A percentile compares a stretch with the other conserved stretches of the same genome.
phyloP scores from a whole-genome alignment of 1,139 yeast species.

The Blastobotrys raffinosifermentans region DNA sequence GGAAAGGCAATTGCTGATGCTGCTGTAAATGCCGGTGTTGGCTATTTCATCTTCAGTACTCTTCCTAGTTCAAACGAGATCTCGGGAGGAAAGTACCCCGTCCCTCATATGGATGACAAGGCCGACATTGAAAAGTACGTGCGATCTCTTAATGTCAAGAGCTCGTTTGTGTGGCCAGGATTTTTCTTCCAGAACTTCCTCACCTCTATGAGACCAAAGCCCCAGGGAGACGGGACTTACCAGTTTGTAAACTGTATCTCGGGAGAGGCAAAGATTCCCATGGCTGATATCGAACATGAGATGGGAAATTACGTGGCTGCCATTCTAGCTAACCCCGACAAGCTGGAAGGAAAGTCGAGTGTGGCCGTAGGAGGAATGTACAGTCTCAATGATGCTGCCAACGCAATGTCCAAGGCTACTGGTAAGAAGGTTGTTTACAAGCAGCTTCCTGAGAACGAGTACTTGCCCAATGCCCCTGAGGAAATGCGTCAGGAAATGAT shows the following conservation, averaged over 20 bases:
- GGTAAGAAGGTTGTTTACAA: constrained; percentile 9
- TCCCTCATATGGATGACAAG: constrained; percentile 7
- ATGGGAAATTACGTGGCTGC: constrained; percentile 11
- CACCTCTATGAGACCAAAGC: constrained; percentile 4
- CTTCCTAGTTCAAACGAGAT: constrained; percentile 1
- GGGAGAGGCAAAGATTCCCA: constrained; percentile 7
- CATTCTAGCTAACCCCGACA: constrained; percentile 10
- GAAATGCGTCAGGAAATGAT: background rate
- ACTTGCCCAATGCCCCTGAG: background rate
- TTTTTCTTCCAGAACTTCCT: constrained; percentile 10
- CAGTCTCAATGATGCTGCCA: constrained; percentile 2
- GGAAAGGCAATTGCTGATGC: constrained; percentile 11
- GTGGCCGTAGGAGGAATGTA: constrained; percentile 4
- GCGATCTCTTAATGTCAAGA: constrained; percentile 10
- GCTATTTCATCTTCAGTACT: constrained; percentile 9
- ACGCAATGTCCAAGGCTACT: constrained; percentile 3
- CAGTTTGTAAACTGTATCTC: background rate
- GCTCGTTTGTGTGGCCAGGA: constrained; percentile 12
- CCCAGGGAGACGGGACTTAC: constrained; percentile 11
- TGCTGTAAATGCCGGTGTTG: constrained; percentile 10
- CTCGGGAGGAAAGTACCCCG: constrained; percentile 6
- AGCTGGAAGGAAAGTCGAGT: constrained; percentile 6
- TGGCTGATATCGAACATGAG: constrained; percentile 8
- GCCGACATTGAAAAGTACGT: constrained; percentile 13
- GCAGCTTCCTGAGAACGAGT: constrained; percentile 6